Percentiles rank a stretch among this genome's conserved stretches.
Conservation (phyloP, 148 eudicot genomes). For the Vaccinium myrtillus region DNA sequence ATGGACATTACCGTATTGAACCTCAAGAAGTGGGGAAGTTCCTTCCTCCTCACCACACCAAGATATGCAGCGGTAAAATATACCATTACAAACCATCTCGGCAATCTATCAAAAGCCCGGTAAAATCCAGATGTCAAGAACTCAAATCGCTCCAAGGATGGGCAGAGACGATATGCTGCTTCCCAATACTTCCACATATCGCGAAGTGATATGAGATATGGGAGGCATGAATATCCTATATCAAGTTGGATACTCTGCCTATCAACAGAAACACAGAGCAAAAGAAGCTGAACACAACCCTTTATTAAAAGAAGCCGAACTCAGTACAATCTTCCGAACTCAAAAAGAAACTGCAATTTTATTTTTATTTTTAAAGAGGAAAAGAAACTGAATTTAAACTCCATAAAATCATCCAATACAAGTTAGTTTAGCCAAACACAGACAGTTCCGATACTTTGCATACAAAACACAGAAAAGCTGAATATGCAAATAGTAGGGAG, state of each 20-base stretch:
- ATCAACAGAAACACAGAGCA: not conserved
- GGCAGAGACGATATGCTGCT: constrained; percentile 71
- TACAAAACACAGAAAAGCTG: not conserved
- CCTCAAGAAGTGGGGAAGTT: constrained; percentile 90
- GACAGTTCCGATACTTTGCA: not conserved
- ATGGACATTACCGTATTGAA: constrained; percentile 83
- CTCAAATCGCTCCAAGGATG: constrained; percentile 67
- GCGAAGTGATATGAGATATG: constrained; percentile 75
- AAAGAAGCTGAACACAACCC: not conserved
- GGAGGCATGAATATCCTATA: constrained; percentile 55
- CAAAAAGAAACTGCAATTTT: not conserved
- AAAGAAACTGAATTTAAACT: too few relatives aligned
- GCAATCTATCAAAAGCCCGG: constrained; percentile 53
- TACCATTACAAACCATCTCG: constrained; percentile 68
- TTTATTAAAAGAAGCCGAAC: not conserved
- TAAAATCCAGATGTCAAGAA: constrained; percentile 65
- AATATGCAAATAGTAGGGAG: not conserved
- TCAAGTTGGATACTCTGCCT: not conserved
- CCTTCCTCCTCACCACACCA: constrained; percentile 70
- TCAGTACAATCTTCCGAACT: not conserved
- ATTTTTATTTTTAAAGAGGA: too few relatives aligned
- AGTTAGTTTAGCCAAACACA: not conserved
- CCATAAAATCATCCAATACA: too few relatives aligned
- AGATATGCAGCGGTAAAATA: constrained; percentile 73
- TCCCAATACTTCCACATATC: constrained; percentile 87